Evolutionary conservation across 2,329 filamentous ascomycete species (phyloP).

Genomic region (Diatrype stigma): DNA sequence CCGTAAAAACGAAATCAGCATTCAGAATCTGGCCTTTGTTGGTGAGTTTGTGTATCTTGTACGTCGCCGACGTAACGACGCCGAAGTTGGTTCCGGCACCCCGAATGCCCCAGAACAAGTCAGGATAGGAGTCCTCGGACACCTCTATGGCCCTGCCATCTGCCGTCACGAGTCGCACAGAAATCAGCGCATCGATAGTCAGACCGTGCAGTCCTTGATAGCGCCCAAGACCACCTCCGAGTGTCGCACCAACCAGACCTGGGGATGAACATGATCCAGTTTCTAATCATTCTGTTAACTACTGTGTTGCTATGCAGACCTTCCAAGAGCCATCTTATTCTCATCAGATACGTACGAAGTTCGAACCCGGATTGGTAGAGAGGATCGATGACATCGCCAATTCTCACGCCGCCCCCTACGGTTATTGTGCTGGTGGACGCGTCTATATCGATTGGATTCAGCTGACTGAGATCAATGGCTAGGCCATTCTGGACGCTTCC

Average conservation of each 20-base stretch:
- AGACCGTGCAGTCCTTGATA: constrained; percentile 15
- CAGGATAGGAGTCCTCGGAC: constrained; percentile 8
- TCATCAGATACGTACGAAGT: constrained; percentile 8
- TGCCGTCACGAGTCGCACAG: constrained; percentile 19
- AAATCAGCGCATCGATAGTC: constrained; percentile 22
- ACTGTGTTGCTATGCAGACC: background rate
- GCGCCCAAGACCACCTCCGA: constrained; percentile 18
- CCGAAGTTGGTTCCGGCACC: constrained; percentile 24
- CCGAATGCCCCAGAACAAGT: constrained; percentile 22
- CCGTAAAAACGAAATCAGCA: constrained; percentile 1
- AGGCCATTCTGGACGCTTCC: constrained; percentile 23
- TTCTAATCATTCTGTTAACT: background rate
- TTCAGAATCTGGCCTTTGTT: constrained; percentile 1
- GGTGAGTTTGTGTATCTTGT: background rate
- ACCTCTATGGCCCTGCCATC: constrained; percentile 14
- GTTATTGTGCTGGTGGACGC: constrained; percentile 12
- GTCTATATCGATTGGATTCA: constrained; percentile 21
- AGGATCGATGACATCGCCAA: constrained; percentile 6
- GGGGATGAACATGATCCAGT: constrained; percentile 7
- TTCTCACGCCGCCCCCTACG: constrained; percentile 3
- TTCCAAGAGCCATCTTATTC: background rate
- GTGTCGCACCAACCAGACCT: constrained; percentile 12
- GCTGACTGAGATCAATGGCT: constrained; percentile 26
- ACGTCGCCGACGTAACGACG: constrained; percentile 10
- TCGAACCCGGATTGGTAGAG: constrained; percentile 10